phyloP scores from a whole-genome alignment of 306 rosid genomes.

The Carpinus viminea region DNA sequence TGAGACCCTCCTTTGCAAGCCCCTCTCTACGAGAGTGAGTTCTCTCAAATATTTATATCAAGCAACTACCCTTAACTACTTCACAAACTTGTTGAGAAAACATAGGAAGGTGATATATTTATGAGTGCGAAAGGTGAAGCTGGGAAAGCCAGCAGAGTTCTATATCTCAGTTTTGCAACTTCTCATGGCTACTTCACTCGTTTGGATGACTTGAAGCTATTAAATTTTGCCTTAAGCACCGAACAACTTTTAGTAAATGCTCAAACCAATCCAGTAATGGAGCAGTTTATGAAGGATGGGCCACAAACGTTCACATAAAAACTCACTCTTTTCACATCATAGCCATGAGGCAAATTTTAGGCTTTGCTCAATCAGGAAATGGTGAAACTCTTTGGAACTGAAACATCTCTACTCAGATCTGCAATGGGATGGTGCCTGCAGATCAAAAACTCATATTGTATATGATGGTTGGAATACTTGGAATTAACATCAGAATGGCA shows the following conservation, averaged over 20 bases:
- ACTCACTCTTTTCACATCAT: no score
- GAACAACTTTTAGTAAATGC: slow-evolving; percentile 19
- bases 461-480: slow-evolving; percentile 17
- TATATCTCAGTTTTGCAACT: neutral
- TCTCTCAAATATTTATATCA: no score
- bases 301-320: no score
- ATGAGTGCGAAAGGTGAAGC: neutral
- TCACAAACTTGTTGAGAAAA: neutral
- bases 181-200: neutral
- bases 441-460: neutral
- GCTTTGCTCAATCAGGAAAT: neutral
- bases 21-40: no score
- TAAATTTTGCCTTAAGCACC: slow-evolving; percentile 6
- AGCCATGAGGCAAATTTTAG: neutral
- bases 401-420: neutral
- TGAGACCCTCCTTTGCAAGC: no score
- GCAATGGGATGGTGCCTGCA: slow-evolving; percentile 2
- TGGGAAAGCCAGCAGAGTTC: neutral
- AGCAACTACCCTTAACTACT: neutral
- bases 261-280: slow-evolving; percentile 2
- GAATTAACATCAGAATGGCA: slow-evolving; percentile 27
- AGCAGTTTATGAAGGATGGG: neutral
- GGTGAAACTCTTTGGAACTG: neutral
- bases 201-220: neutral
- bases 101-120: no score